Evolutionary conservation across 192 early-diverging fungal species (phyloP).

Genomic region (Martensiomyces pterosporus): DNA sequence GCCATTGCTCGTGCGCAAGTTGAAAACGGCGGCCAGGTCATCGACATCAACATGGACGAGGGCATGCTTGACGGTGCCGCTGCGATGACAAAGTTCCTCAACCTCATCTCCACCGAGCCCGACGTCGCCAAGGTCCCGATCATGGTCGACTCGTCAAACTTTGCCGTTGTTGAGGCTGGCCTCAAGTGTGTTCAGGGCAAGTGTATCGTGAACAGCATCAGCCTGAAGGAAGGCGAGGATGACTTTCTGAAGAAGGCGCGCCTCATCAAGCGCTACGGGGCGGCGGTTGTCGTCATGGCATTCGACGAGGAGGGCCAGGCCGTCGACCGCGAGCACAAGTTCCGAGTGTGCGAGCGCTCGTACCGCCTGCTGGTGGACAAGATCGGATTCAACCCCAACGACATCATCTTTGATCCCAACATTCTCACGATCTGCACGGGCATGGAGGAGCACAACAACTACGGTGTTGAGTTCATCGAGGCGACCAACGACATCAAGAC

Average conservation of each 20-base stretch:
- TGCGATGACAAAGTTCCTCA: slow-evolving; percentile 92
- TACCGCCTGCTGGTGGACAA: slow-evolving; percentile 83
- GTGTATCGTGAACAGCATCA: slow-evolving; percentile 97
- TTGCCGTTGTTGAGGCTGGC: slow-evolving; percentile 93
- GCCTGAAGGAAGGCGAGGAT: slow-evolving; percentile 89
- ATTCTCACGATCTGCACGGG: slow-evolving; percentile 96
- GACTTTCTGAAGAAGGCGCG: slow-evolving; percentile 90
- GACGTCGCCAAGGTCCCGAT: slow-evolving; percentile 83
- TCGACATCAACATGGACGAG: slow-evolving; percentile 97
- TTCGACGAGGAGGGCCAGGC: slow-evolving; percentile 96
- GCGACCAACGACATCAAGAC: slow-evolving; percentile 70
- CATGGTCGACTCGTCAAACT: slow-evolving; percentile 98
- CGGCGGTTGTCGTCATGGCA: slow-evolving; percentile 95
- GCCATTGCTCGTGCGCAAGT: slow-evolving; percentile 92
- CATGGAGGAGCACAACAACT: slow-evolving; percentile 97
- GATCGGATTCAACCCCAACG: slow-evolving; percentile 80
- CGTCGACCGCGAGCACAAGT: slow-evolving; percentile 76
- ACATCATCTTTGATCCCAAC: slow-evolving; percentile 89
- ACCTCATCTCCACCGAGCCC: slow-evolving; percentile 91
- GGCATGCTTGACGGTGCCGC: slow-evolving; percentile 91
- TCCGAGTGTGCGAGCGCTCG: slow-evolving; percentile 84
- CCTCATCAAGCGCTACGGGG: slow-evolving; percentile 86
- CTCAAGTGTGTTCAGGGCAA: slow-evolving; percentile 96
- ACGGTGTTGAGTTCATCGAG: slow-evolving; percentile 91
- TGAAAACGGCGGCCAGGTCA: slow-evolving; percentile 91